Conservation (phyloP, 306 rosid genomes). For the Canavalia gladiata region DNA sequence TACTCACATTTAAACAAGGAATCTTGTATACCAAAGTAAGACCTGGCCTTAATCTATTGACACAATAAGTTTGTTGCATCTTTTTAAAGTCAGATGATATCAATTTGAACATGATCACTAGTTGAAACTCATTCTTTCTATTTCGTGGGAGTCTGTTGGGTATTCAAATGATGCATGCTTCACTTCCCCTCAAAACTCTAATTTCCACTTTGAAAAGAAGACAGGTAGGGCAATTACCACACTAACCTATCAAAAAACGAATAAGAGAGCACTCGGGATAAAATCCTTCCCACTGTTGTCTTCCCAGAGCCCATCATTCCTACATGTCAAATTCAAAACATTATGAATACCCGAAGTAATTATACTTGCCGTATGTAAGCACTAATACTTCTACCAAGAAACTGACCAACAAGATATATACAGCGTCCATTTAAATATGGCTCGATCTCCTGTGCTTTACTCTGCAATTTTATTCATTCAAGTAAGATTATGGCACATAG, state of each 20-base stretch:
- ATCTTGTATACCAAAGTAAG: constrained; percentile 31
- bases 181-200: background rate
- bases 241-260: constrained; percentile 75
- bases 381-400: constrained; percentile 47
- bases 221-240: constrained; percentile 18
- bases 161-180: background rate
- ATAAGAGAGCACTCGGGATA: constrained; percentile 72
- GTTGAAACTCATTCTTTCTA: constrained; percentile 38
- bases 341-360: constrained; percentile 39
- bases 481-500: constrained; percentile 53
- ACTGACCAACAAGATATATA: constrained; percentile 89
- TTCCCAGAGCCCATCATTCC: constrained; percentile 99
- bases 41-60: constrained; percentile 2
- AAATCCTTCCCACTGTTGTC: constrained; percentile 83
- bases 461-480: constrained; percentile 70
- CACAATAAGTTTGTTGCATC: constrained; percentile 18
- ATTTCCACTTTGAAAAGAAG: background rate
- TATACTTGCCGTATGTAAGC: constrained; percentile 27
- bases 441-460: constrained; percentile 66
- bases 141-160: background rate
- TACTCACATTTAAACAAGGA: background rate
- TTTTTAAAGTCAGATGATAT: constrained; percentile 14
- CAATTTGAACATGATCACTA: constrained; percentile 2
- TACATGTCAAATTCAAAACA: constrained; percentile 50
- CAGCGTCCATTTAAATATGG: constrained; percentile 79